Percentiles rank a stretch among this genome's conserved stretches.
phyloP scores from a whole-genome alignment of 805 yeast genomes.

The Saturnispora ahearnii region DNA sequence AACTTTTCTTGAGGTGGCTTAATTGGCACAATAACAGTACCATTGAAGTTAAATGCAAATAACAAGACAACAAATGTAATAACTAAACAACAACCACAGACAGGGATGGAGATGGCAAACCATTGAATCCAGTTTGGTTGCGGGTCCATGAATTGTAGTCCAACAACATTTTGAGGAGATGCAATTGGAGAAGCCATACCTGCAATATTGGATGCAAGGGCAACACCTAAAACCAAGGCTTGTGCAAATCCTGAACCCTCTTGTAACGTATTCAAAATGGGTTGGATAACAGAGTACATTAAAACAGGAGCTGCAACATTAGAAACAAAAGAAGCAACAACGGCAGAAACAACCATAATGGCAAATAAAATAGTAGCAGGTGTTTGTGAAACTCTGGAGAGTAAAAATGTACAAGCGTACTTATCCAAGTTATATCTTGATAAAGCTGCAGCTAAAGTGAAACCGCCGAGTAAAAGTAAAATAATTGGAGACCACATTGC shows the following conservation, averaged over 20 bases:
- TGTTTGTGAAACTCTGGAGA: conserved; percentile 77
- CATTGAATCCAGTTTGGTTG: conserved; percentile 84
- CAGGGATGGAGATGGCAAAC: conserved; percentile 85
- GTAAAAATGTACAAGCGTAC: conserved; percentile 69
- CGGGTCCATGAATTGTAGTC: conserved; percentile 80
- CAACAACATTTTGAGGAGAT: conserved; percentile 92
- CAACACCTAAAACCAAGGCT: conserved; percentile 83
- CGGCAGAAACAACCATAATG: conserved; percentile 77
- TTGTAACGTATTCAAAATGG: conserved; percentile 75
- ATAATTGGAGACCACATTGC: conserved; percentile 96
- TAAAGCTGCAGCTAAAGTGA: conserved; percentile 88
- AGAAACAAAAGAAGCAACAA: conserved; percentile 91
- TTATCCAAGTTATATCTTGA: conserved; percentile 88
- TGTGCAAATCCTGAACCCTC: conserved; percentile 69
- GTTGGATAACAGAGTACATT: conserved; percentile 85
- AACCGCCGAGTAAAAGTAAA: conserved; percentile 85
- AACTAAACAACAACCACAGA: conserved; percentile 52
- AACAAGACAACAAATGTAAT: conserved; percentile 67
- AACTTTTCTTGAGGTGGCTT: conserved; percentile 58
- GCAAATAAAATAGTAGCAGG: conserved; percentile 71
- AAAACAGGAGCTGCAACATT: conserved; percentile 97
- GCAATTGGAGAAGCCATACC: conserved; percentile 98
- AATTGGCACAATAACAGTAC: conserved; percentile 46
- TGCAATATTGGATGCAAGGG: conserved; percentile 85
- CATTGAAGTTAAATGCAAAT: conserved; percentile 46